phyloP scores from a whole-genome alignment of 768 basidiomycete species.

The Clitopilus passeckerianus region DNA sequence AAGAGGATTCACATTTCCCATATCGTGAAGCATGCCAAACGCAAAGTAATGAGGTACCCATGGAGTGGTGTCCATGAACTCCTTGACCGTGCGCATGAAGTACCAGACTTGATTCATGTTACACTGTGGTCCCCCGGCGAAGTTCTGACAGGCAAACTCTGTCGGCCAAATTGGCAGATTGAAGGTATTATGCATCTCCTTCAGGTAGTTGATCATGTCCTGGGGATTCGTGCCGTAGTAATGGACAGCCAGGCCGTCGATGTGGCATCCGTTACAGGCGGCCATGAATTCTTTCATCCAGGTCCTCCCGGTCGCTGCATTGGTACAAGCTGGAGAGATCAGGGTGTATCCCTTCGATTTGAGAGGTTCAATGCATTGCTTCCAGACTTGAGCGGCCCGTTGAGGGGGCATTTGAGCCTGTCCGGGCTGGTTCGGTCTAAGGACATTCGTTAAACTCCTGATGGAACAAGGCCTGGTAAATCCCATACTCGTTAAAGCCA shows the following conservation, averaged over 20 bases:
- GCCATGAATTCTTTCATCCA: conserved; percentile 65
- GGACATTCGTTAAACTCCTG: neutral
- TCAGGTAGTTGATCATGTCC: conserved; percentile 47
- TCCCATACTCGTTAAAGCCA: conserved; percentile 72
- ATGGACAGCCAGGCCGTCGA: conserved; percentile 59
- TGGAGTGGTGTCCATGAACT: conserved; percentile 29
- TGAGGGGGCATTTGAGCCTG: conserved; percentile 60
- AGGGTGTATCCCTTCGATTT: conserved; percentile 49
- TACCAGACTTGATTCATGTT: conserved; percentile 25
- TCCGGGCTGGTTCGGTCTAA: conserved; percentile 60
- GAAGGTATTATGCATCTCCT: conserved; percentile 39
- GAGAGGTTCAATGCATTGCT: conserved; percentile 55
- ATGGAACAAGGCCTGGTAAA: neutral
- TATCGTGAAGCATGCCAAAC: conserved; percentile 58
- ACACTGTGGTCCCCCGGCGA: conserved; percentile 30
- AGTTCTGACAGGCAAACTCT: conserved; percentile 71
- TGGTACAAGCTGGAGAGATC: conserved; percentile 69
- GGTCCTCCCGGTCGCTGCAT: conserved; percentile 44
- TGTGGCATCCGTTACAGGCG: conserved; percentile 42
- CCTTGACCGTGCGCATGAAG: conserved; percentile 32
- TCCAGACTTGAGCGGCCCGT: conserved; percentile 53
- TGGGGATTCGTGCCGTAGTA: conserved; percentile 53
- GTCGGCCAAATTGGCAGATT: conserved; percentile 50
- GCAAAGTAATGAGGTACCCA: conserved; percentile 39
- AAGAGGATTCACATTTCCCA: conserved; percentile 49